Conservation (phyloP, 2,329 filamentous ascomycete genomes). For the Neonectria magnoliae region DNA sequence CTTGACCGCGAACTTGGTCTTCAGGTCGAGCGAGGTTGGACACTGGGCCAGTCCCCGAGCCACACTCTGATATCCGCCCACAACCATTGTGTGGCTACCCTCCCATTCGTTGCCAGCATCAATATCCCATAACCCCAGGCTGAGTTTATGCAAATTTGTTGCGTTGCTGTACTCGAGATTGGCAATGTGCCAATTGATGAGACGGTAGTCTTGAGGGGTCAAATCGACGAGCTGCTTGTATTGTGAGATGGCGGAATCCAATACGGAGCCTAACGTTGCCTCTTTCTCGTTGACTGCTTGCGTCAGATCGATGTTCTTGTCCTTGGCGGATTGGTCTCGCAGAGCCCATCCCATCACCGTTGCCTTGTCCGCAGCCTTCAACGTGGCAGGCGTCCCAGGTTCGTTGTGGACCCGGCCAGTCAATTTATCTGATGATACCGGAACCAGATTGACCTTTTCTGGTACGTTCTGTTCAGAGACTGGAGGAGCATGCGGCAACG, state of each 20-base stretch:
- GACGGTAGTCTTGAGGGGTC: conserved; percentile 84
- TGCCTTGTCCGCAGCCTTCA: conserved; percentile 80
- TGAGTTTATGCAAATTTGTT: conserved; percentile 85
- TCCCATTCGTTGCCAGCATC: conserved; percentile 98
- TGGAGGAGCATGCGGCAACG: conserved; percentile 64
- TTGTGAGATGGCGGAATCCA: conserved; percentile 90
- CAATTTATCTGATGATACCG: conserved; percentile 72
- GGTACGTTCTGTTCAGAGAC: conserved; percentile 65
- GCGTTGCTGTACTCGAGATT: conserved; percentile 99
- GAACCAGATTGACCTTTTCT: conserved; percentile 66
- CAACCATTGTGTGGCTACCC: conserved; percentile 90
- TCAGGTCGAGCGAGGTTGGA: conserved; percentile 80
- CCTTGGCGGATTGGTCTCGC: conserved; percentile 68
- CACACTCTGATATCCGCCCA: conserved; percentile 93
- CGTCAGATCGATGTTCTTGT: conserved; percentile 77
- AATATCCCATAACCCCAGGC: conserved; percentile 93
- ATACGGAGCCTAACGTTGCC: conserved; percentile 87
- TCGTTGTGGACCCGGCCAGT: conserved; percentile 79
- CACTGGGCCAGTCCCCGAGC: conserved; percentile 85
- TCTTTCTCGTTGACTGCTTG: conserved; percentile 68
- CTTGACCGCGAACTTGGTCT: conserved; percentile 76
- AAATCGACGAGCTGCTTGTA: conserved; percentile 86
- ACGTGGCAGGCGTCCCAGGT: conserved; percentile 72
- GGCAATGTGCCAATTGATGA: conserved; percentile 98
- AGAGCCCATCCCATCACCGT: conserved; percentile 85